These are phyloP conservation scores for Exophiala dermatitidis DNA, from an alignment of 2,329 filamentous ascomycete genomes.

Conservation along the genomic window DNA sequence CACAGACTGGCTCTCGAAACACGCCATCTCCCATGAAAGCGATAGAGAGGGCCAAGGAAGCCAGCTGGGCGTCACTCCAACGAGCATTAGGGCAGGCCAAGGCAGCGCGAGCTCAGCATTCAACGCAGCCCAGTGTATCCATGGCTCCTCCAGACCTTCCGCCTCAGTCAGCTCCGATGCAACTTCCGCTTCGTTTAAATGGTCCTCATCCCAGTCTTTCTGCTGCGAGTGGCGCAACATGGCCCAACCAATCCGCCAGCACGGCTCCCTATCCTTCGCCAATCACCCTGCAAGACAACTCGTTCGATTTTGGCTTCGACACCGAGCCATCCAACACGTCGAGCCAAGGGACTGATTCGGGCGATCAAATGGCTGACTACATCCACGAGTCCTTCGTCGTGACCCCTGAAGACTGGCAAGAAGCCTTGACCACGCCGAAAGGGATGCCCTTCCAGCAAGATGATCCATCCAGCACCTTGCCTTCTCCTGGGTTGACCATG, in stretches of 20 bases:
- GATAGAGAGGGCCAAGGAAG: constrained; percentile 34
- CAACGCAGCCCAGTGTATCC: constrained; percentile 5
- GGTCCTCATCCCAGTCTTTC: constrained; percentile 5
- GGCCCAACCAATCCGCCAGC: constrained; percentile 3
- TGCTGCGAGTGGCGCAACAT: constrained; percentile 5
- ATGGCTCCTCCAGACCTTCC: constrained; percentile 17
- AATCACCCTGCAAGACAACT: constrained; percentile 20
- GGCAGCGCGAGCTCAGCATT: constrained; percentile 32
- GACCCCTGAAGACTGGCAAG: constrained; percentile 18
- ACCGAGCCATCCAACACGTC: constrained; percentile 8
- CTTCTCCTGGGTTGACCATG: constrained; percentile 21
- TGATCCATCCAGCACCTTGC: constrained; percentile 8
- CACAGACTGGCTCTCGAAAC: constrained; percentile 28
- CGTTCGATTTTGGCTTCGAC: constrained; percentile 26
- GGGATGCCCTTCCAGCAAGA: constrained; percentile 9
- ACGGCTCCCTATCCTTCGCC: constrained; percentile 17
- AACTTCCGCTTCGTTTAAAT: constrained; percentile 14
- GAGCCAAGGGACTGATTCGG: neutral
- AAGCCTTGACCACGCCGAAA: constrained; percentile 16
- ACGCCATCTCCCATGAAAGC: constrained; percentile 11
- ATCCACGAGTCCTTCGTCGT: constrained; percentile 16
- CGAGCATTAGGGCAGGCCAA: constrained; percentile 39
- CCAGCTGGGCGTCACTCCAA: constrained; percentile 40
- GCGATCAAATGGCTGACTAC: constrained; percentile 7
- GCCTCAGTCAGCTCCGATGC: constrained; percentile 17